Percentiles rank a stretch among this genome's conserved stretches.
Conservation (phyloP, 345 rosid species). For the Aethionema arabicum region DNA sequence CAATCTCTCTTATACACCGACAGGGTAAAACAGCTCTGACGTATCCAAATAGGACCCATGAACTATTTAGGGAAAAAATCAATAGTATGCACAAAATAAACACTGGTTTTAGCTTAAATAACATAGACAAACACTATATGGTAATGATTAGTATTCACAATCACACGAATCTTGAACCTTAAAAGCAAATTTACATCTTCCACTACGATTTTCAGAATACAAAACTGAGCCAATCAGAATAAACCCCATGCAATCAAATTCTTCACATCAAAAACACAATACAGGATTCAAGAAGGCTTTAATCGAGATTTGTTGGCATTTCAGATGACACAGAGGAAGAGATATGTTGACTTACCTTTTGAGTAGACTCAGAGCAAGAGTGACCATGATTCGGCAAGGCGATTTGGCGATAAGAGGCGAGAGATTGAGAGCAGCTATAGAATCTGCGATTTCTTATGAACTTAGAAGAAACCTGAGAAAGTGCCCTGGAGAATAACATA, state of each 20-base stretch:
- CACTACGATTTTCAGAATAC: background rate
- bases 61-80: background rate
- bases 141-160: conserved; percentile 4
- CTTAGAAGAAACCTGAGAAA: conserved; percentile 44
- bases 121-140: background rate
- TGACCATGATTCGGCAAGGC: conserved; percentile 20
- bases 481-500: conserved; percentile 36
- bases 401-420: conserved; percentile 28
- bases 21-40: conserved; percentile 2
- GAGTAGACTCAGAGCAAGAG: conserved; percentile 30
- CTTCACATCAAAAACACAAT: background rate
- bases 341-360: conserved; percentile 37
- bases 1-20: background rate
- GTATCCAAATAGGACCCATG: conserved; percentile 1
- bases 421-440: conserved; percentile 37
- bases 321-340: background rate
- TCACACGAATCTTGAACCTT: background rate
- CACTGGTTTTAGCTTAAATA: conserved; percentile 8
- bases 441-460: conserved; percentile 34
- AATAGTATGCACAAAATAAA: background rate
- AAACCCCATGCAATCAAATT: background rate
- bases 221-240: background rate
- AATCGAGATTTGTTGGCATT: background rate
- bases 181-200: background rate
- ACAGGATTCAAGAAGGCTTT: conserved; percentile 4